phyloP scores from a whole-genome alignment of 441 rosid species.

The Kokia cookei region DNA sequence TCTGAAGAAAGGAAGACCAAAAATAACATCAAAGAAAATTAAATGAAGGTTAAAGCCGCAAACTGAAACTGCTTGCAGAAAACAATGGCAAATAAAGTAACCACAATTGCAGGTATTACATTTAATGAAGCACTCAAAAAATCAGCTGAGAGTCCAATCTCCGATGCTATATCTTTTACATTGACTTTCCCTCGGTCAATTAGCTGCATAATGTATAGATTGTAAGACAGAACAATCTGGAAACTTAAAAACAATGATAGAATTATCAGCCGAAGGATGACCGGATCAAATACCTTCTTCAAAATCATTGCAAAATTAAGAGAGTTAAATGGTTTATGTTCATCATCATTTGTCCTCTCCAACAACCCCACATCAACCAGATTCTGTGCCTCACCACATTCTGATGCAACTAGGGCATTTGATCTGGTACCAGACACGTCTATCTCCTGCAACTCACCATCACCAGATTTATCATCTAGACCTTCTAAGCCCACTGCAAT shows the following conservation, averaged over 20 bases:
- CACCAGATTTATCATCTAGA: conserved; percentile 43
- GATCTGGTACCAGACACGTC: conserved; percentile 39
- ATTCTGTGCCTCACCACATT: conserved; percentile 36
- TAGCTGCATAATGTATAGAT: conserved; percentile 48
- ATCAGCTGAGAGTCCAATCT: conserved; percentile 72
- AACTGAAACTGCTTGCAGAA: conserved; percentile 1
- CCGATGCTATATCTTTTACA: conserved; percentile 72
- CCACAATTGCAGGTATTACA: conserved; percentile 39
- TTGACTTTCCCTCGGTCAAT: conserved; percentile 83
- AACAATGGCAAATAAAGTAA: conserved; percentile 5
- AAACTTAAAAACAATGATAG: conserved; percentile 12
- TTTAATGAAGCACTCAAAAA: conserved; percentile 53
- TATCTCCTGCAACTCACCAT: conserved; percentile 43
- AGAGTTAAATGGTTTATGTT: conserved; percentile 34
- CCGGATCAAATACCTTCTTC: conserved; percentile 55
- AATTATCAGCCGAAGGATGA: neutral
- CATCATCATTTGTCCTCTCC: conserved; percentile 36
- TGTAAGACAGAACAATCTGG: conserved; percentile 14
- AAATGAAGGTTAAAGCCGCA: conserved; percentile 8
- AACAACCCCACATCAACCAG: conserved; percentile 20
- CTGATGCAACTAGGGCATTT: conserved; percentile 32
- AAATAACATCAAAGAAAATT: conserved; percentile 16
- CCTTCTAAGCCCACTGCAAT: conserved; percentile 31
- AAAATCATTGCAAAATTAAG: conserved; percentile 52
- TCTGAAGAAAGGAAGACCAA: conserved; percentile 34